Evolutionary conservation across 2,329 filamentous ascomycete species (phyloP).

Genomic region (Spiromastix sp.): DNA sequence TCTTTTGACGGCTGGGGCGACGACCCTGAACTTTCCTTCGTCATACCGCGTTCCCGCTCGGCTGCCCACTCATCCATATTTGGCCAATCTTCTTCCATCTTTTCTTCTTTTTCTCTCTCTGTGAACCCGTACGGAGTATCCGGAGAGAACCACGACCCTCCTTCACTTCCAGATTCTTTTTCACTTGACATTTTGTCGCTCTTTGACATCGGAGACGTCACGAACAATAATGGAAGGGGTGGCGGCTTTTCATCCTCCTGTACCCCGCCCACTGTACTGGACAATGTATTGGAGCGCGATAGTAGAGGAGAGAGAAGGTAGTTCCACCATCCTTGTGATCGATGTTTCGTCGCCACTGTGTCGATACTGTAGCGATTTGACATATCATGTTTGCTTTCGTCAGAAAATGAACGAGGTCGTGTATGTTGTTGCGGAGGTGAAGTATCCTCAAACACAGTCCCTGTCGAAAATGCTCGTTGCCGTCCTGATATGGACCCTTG

Average conservation of each 20-base stretch:
- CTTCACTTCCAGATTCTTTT: constrained; percentile 22
- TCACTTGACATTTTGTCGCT: constrained; percentile 6
- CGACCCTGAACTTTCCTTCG: too few relatives aligned
- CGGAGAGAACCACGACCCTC: constrained; percentile 21
- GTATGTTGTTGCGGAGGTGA: constrained; percentile 4
- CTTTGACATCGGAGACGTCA: constrained; percentile 8
- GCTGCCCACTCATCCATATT: constrained; percentile 2
- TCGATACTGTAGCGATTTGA: constrained; percentile 25
- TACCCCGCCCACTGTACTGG: constrained; percentile 19
- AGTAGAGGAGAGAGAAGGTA: constrained; percentile 36
- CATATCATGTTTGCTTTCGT: constrained; percentile 21
- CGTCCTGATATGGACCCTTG: constrained; percentile 14
- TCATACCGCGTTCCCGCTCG: too few relatives aligned
- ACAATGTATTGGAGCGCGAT: constrained; percentile 25
- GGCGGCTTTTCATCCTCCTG: constrained; percentile 14
- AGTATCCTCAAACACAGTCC: constrained; percentile 29
- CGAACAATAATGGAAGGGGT: constrained; percentile 17
- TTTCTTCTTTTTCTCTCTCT: constrained; percentile 5
- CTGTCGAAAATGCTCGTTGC: constrained; percentile 23
- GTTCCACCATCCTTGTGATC: constrained; percentile 42
- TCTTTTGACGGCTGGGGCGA: too few relatives aligned
- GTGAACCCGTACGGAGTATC: constrained; percentile 23
- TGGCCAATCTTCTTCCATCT: constrained; percentile 11
- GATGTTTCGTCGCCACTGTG: constrained; percentile 26
- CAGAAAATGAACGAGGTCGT: constrained; percentile 17